phyloP scores from a whole-genome alignment of 1,284 basidiomycete genomes.

The Sporisorium scitamineum region DNA sequence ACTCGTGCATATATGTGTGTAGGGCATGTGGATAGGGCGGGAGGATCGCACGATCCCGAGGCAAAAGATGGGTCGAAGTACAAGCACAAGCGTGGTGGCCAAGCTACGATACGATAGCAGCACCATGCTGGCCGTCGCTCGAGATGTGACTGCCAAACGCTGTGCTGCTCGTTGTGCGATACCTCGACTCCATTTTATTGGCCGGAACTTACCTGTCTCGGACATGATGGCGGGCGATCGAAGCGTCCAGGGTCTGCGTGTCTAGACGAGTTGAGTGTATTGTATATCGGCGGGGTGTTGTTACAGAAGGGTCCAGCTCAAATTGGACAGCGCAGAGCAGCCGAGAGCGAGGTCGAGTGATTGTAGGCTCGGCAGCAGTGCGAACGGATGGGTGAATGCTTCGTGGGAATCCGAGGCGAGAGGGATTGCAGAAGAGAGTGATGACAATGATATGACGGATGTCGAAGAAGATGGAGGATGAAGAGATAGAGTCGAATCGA shows the following conservation, averaged over 20 bases:
- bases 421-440: not conserved
- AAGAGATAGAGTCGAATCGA: not conserved
- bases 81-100: not conserved
- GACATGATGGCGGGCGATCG: conserved; percentile 16
- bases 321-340: not conserved
- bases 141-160: not conserved
- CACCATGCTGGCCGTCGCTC: not conserved
- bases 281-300: not conserved
- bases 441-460: conserved; percentile 5
- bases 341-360: not conserved
- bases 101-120: not conserved
- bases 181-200: not conserved
- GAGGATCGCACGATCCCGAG: conserved; percentile 25
- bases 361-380: not conserved
- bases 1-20: not conserved
- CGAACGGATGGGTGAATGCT: not conserved
- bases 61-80: not conserved
- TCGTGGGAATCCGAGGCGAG: not conserved
- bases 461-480: not conserved
- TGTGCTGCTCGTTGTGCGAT: not conserved
- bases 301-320: not conserved
- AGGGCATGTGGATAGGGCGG: conserved; percentile 2
- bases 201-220: conserved; percentile 28
- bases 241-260: conserved; percentile 1
- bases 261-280: too few species aligned